phyloP scores from a whole-genome alignment of 139 green algal genomes.

The Volvox africanus region DNA sequence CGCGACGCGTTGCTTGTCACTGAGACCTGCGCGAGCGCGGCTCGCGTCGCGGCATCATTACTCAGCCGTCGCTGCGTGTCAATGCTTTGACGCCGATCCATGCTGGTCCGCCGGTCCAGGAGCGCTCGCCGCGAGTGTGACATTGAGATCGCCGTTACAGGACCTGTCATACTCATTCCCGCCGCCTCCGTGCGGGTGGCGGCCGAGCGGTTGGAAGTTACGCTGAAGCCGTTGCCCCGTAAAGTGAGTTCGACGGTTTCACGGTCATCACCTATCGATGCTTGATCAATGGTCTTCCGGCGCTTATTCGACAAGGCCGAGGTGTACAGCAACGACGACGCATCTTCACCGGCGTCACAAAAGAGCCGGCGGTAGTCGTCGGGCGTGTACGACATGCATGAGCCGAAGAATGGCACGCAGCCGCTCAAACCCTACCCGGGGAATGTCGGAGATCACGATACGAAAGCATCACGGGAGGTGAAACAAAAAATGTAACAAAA shows the following conservation, averaged over 20 bases:
- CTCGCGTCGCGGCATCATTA: neutral
- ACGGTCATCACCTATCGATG: neutral
- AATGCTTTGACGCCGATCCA: neutral
- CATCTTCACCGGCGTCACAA: neutral
- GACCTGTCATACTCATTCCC: neutral
- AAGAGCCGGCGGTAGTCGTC: slow-evolving; percentile 23
- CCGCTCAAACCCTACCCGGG: neutral
- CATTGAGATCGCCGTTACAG: neutral
- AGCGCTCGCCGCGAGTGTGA: neutral
- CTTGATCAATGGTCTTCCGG: neutral
- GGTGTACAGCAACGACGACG: neutral
- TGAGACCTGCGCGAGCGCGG: slow-evolving; percentile 12
- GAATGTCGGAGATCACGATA: no score
- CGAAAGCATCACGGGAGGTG: no score
- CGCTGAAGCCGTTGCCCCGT: neutral
- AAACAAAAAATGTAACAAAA: no score
- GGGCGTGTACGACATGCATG: neutral
- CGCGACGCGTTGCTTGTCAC: slow-evolving; percentile 22
- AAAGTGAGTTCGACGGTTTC: neutral
- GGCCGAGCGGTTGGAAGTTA: neutral
- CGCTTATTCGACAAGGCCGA: neutral
- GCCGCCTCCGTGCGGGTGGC: neutral
- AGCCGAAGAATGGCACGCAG: neutral
- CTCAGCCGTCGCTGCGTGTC: neutral
- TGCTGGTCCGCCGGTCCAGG: neutral